phyloP scores from a whole-genome alignment of 1,284 basidiomycete species.

The Irpex lacteus region DNA sequence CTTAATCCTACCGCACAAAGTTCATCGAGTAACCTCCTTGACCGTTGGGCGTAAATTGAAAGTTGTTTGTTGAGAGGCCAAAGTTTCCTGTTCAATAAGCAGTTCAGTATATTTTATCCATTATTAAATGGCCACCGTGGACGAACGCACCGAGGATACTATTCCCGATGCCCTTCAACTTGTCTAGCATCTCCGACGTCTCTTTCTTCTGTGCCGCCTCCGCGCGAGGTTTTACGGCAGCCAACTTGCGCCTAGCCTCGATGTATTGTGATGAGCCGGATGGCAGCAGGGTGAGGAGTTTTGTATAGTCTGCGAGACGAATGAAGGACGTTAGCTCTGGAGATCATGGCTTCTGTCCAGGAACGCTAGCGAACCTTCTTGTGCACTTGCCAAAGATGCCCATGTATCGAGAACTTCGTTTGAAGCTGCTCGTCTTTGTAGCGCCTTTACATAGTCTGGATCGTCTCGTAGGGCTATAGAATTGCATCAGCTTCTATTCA shows the following conservation, averaged over 20 bases:
- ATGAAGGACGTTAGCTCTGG: background rate
- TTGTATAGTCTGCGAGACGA: constrained; percentile 66
- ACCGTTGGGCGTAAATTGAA: constrained; percentile 90
- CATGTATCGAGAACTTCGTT: constrained; percentile 83
- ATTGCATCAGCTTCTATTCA: too few relatives aligned
- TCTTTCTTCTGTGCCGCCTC: constrained; percentile 82
- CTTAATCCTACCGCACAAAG: constrained; percentile 50
- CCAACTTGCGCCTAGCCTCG: constrained; percentile 49
- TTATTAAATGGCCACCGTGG: background rate
- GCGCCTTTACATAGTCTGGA: constrained; percentile 81
- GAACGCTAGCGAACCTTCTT: constrained; percentile 65
- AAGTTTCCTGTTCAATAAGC: constrained; percentile 60
- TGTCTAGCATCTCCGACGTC: constrained; percentile 89
- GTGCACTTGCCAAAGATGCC: constrained; percentile 77
- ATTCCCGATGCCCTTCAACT: constrained; percentile 92
- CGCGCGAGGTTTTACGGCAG: constrained; percentile 60
- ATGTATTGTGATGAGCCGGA: constrained; percentile 49
- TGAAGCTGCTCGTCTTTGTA: constrained; percentile 83
- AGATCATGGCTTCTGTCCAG: background rate
- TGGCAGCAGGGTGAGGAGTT: constrained; percentile 63
- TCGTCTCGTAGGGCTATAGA: constrained; percentile 79
- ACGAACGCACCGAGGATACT: constrained; percentile 72
- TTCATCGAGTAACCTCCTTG: constrained; percentile 94
- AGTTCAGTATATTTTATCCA: background rate
- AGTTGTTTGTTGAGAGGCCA: constrained; percentile 88